Conservation (phyloP, 805 yeast genomes). For the Ogataea neopini region DNA sequence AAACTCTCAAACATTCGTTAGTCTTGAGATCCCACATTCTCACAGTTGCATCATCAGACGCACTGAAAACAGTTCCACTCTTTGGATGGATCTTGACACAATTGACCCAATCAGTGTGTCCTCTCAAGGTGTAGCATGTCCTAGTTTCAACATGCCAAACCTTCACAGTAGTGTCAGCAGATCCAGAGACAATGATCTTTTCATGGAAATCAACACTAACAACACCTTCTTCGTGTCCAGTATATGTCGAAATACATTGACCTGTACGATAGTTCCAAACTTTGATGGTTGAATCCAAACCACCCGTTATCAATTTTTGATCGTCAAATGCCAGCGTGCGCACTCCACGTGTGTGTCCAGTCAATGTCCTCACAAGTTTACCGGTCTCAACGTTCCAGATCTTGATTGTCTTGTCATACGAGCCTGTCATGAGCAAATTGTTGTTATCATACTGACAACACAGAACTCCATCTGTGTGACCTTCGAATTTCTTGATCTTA, state of each 20-base stretch:
- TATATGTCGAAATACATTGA: conserved; percentile 87
- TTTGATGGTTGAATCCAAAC: conserved; percentile 85
- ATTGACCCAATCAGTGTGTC: conserved; percentile 92
- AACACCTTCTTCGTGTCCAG: conserved; percentile 89
- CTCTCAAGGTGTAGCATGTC: conserved; percentile 89
- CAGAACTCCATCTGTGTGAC: conserved; percentile 88
- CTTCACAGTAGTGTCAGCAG: conserved; percentile 88
- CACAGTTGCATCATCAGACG: conserved; percentile 89
- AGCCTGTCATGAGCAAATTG: conserved; percentile 79
- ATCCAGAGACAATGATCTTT: conserved; percentile 86
- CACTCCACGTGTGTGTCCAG: conserved; percentile 90
- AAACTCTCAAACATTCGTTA: conserved; percentile 75
- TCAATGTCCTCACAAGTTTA: conserved; percentile 68
- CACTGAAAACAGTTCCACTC: conserved; percentile 77
- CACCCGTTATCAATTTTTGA: conserved; percentile 88
- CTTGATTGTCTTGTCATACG: conserved; percentile 85
- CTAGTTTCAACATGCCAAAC: conserved; percentile 96
- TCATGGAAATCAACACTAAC: conserved; percentile 77
- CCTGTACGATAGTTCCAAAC: conserved; percentile 98
- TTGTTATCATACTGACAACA: conserved; percentile 83
- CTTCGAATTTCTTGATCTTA: conserved; percentile 61
- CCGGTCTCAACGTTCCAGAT: conserved; percentile 92
- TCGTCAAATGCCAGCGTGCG: conserved; percentile 83
- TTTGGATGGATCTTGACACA: conserved; percentile 82
- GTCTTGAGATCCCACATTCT: conserved; percentile 92